Evolutionary conservation across 805 yeast species (phyloP).

Genomic region (Komagataella pastoris): DNA sequence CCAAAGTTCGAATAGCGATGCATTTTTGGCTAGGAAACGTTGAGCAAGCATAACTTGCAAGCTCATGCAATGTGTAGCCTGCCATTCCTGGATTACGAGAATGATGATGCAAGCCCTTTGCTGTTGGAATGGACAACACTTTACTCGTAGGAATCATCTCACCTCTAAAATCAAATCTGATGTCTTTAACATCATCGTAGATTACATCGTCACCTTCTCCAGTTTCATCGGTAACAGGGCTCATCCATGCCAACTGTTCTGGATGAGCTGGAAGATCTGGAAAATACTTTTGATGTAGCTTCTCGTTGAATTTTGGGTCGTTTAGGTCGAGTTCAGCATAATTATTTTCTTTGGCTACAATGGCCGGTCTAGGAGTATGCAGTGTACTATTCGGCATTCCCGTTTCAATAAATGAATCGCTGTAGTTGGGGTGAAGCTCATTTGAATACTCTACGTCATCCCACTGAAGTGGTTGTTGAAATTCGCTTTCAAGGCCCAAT

Average conservation of each 20-base stretch:
- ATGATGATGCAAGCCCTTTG: slow-evolving; percentile 81
- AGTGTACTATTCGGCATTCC: neutral
- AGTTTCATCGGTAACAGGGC: slow-evolving; percentile 29
- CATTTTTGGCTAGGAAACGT: slow-evolving; percentile 76
- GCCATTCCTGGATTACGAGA: slow-evolving; percentile 80
- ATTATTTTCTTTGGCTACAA: neutral
- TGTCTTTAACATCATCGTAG: slow-evolving; percentile 44
- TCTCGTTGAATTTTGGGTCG: slow-evolving; percentile 68
- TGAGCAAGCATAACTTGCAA: slow-evolving; percentile 69
- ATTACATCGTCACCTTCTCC: slow-evolving; percentile 24
- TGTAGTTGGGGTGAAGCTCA: neutral
- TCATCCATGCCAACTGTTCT: slow-evolving; percentile 85
- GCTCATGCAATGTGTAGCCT: slow-evolving; percentile 80
- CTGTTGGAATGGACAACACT: slow-evolving; percentile 33
- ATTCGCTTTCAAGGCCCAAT: neutral
- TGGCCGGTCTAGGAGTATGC: neutral
- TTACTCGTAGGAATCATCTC: slow-evolving; percentile 35
- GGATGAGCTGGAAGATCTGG: slow-evolving; percentile 84
- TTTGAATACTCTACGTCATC: neutral
- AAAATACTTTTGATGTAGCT: slow-evolving; percentile 72
- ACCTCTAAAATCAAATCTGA: slow-evolving; percentile 86
- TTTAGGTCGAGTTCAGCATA: slow-evolving; percentile 33
- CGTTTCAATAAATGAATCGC: neutral
- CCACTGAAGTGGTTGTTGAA: neutral
- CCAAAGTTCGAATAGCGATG: slow-evolving; percentile 75